Evolutionary conservation across 768 basidiomycete species (phyloP).

Genomic region (Panus rudis): DNA sequence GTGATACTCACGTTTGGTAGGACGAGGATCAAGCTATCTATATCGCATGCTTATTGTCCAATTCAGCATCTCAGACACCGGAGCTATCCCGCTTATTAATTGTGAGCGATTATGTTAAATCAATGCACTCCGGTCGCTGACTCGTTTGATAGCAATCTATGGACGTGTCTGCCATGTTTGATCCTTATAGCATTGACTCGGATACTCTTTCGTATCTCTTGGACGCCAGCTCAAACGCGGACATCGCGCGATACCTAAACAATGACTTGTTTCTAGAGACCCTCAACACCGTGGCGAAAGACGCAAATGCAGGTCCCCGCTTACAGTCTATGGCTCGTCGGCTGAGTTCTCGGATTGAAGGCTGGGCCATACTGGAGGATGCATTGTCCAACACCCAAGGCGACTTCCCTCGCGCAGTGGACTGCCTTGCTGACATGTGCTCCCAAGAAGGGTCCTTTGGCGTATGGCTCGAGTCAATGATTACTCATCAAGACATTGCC

Average conservation of each 20-base stretch:
- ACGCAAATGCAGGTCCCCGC: constrained; percentile 31
- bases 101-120: constrained; percentile 27
- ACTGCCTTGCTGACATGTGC: constrained; percentile 53
- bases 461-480: constrained; percentile 67
- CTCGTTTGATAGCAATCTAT: constrained; percentile 42
- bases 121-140: not conserved
- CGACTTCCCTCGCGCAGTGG: constrained; percentile 42
- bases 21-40: constrained; percentile 49
- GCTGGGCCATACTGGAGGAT: constrained; percentile 58
- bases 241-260: constrained; percentile 51
- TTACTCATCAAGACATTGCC: constrained; percentile 47
- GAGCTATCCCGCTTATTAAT: constrained; percentile 35
- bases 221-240: constrained; percentile 58
- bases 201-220: constrained; percentile 48
- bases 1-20: constrained; percentile 23
- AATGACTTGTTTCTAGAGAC: constrained; percentile 33
- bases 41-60: constrained; percentile 54
- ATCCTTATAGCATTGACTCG: constrained; percentile 44
- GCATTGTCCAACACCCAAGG: constrained; percentile 47
- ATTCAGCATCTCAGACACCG: constrained; percentile 61
- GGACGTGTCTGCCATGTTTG: constrained; percentile 49
- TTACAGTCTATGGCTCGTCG: constrained; percentile 40
- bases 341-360: constrained; percentile 42
- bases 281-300: constrained; percentile 32
- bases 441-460: constrained; percentile 63